Evolutionary conservation across 306 rosid genomes (phyloP).

Genomic region (Begonia fuchsioides): DNA sequence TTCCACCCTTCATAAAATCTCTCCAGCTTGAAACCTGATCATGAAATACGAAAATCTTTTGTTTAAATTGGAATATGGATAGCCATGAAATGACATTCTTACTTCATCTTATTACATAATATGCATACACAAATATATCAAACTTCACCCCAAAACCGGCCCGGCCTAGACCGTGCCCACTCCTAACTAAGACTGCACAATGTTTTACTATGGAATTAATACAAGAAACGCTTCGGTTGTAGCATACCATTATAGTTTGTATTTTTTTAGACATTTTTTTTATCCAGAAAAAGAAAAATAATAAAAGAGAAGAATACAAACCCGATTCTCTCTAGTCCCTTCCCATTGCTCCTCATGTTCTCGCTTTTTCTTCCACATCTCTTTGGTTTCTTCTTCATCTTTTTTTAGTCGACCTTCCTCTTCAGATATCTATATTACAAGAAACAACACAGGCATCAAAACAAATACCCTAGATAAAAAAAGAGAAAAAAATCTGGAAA

Average conservation of each 20-base stretch:
- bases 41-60: not conserved
- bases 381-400: slow-evolving; percentile 90
- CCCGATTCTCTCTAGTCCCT: slow-evolving; percentile 94
- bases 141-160: too few relatives aligned
- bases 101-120: too few relatives aligned
- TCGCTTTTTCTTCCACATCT: slow-evolving; percentile 98
- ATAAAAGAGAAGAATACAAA: slow-evolving; percentile 25
- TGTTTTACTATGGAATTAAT: too few relatives aligned
- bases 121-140: too few relatives aligned
- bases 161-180: too few relatives aligned
- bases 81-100: too few relatives aligned
- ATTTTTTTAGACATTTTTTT: too few relatives aligned
- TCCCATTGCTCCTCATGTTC: slow-evolving; percentile 99
- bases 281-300: too few relatives aligned
- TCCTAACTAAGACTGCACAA: too few relatives aligned
- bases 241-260: not conserved
- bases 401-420: slow-evolving; percentile 97
- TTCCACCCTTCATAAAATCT: slow-evolving; percentile 95
- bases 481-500: slow-evolving; percentile 3
- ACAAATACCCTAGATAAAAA: not conserved
- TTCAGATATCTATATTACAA: slow-evolving; percentile 67
- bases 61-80: too few relatives aligned
- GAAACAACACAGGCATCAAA: not conserved
- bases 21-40: slow-evolving; percentile 98
- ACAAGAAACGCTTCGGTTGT: too few relatives aligned